phyloP scores from a whole-genome alignment of 257 asterid species.

The Fraxinus excelsior region DNA sequence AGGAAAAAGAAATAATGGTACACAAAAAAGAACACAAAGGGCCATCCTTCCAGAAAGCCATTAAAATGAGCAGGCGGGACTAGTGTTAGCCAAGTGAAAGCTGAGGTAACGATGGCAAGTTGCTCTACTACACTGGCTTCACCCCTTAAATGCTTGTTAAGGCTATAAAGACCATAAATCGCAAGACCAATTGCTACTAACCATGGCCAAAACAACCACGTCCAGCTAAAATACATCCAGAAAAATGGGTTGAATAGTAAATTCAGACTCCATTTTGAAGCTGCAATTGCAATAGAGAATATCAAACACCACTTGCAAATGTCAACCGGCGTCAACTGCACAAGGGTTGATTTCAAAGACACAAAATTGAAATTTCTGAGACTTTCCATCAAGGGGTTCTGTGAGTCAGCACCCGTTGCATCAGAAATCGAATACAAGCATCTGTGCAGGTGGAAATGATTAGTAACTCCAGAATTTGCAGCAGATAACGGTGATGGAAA shows the following conservation, averaged over 20 bases:
- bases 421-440: constrained; percentile 46
- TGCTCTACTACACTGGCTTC: constrained; percentile 64
- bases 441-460: constrained; percentile 29
- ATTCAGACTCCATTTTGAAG: constrained; percentile 56
- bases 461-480: constrained; percentile 25
- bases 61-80: constrained; percentile 94
- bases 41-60: constrained; percentile 99
- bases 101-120: constrained; percentile 66
- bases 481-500: constrained; percentile 7
- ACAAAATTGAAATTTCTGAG: constrained; percentile 44
- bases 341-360: constrained; percentile 47
- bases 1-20: constrained; percentile 93
- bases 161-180: constrained; percentile 59
- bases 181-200: constrained; percentile 57
- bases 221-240: constrained; percentile 95
- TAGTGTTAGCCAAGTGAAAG: constrained; percentile 87
- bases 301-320: constrained; percentile 66
- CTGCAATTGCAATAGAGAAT: constrained; percentile 57
- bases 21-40: constrained; percentile 80
- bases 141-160: constrained; percentile 54
- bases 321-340: constrained; percentile 59
- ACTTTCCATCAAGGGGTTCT: constrained; percentile 23
- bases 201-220: constrained; percentile 99
- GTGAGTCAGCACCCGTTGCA: constrained; percentile 28
- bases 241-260: constrained; percentile 64